Evolutionary conservation across 192 early-diverging fungal genomes (phyloP).

Genomic region (Umbelopsis ramanniana): DNA sequence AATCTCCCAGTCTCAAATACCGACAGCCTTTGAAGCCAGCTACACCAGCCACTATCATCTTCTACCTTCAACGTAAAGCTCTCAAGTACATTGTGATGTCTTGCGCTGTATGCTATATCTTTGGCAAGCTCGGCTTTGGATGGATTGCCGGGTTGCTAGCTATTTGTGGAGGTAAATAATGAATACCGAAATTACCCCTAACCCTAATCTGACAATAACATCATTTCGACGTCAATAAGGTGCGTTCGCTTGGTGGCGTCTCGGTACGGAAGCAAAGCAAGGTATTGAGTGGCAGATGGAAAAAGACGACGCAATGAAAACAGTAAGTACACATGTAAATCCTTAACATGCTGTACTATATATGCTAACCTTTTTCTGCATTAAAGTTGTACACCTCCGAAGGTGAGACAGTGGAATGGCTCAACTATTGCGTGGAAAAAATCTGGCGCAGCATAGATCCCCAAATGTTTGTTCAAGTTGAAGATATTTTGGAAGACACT

Average conservation of each 20-base stretch:
- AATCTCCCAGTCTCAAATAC: conserved; percentile 9
- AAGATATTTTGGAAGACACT: conserved; percentile 36
- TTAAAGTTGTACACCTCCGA: conserved; percentile 26
- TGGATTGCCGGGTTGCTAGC: conserved; percentile 8
- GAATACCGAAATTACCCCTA: neutral
- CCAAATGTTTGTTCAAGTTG: conserved; percentile 30
- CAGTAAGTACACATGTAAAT: neutral
- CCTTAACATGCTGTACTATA: neutral
- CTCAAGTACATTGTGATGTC: conserved; percentile 31
- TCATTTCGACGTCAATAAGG: neutral
- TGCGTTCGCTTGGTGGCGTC: conserved; percentile 28
- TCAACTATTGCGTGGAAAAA: conserved; percentile 36
- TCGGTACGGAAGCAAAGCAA: conserved; percentile 19
- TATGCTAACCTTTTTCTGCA: conserved; percentile 9
- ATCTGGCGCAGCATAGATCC: conserved; percentile 38
- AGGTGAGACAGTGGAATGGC: conserved; percentile 38
- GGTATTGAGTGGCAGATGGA: conserved; percentile 40
- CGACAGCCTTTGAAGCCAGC: conserved; percentile 8
- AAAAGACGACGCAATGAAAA: conserved; percentile 33
- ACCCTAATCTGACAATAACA: neutral
- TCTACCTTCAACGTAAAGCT: conserved; percentile 22
- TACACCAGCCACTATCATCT: conserved; percentile 11
- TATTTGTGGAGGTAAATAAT: conserved; percentile 1
- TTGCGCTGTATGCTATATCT: conserved; percentile 25
- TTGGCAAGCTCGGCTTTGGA: conserved; percentile 22